A percentile compares a stretch with the other conserved stretches of the same genome.
phyloP scores from a whole-genome alignment of 768 basidiomycete species.

The Candolleomyces eurysporus region DNA sequence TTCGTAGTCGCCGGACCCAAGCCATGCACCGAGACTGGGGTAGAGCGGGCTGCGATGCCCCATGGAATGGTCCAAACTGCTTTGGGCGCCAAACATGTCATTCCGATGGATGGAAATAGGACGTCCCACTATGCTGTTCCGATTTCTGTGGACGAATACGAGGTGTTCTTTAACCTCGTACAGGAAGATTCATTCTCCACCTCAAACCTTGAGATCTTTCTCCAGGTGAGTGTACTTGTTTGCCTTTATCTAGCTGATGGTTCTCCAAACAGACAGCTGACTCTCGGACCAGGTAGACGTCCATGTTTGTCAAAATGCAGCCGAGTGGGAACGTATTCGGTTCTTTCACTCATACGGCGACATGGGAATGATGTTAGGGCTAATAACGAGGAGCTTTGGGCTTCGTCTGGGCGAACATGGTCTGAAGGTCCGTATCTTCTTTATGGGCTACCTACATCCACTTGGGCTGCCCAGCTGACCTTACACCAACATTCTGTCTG shows the following conservation, averaged over 20 bases:
- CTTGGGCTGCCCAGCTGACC: not conserved
- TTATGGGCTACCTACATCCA: not conserved
- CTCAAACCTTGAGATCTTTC: slow-evolving; percentile 34
- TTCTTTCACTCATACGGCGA: slow-evolving; percentile 71
- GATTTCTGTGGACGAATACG: slow-evolving; percentile 39
- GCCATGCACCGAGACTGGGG: slow-evolving; percentile 2
- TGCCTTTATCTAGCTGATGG: not conserved
- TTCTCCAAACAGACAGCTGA: not conserved
- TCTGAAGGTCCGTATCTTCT: slow-evolving; percentile 46
- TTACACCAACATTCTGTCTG: not conserved
- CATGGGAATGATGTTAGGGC: slow-evolving; percentile 65
- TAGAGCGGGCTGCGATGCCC: slow-evolving; percentile 19
- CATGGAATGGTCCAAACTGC: slow-evolving; percentile 34
- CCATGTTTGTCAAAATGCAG: slow-evolving; percentile 50
- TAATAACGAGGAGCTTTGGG: slow-evolving; percentile 51
- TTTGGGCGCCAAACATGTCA: slow-evolving; percentile 48
- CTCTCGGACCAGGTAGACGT: slow-evolving; percentile 52
- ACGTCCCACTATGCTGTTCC: slow-evolving; percentile 66
- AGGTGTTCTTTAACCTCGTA: slow-evolving; percentile 19
- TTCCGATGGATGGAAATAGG: slow-evolving; percentile 48
- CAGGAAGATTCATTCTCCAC: slow-evolving; percentile 28
- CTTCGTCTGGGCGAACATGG: slow-evolving; percentile 52
- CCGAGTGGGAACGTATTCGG: slow-evolving; percentile 47
- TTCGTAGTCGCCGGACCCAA: slow-evolving; percentile 56
- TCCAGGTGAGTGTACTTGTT: slow-evolving; percentile 32